Percentiles rank a stretch among this genome's conserved stretches.
phyloP scores from a whole-genome alignment of 768 basidiomycete species.

The Gymnopilus dilepis region DNA sequence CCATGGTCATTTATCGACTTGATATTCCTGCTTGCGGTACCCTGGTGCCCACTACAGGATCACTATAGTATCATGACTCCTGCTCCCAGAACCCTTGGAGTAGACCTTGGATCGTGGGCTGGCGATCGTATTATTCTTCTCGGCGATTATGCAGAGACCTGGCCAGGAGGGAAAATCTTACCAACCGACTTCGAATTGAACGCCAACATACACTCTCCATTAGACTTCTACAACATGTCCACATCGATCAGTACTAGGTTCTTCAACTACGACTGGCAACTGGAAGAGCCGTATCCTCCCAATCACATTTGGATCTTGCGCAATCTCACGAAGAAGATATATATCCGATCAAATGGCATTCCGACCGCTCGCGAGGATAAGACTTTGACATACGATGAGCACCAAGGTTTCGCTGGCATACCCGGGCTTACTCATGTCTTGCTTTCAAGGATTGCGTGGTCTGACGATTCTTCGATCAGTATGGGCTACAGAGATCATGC shows the following conservation, averaged over 20 bases:
- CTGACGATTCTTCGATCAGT: neutral
- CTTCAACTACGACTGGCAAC: neutral
- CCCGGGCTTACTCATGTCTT: slow-evolving; percentile 2
- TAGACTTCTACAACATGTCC: neutral
- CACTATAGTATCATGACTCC: neutral
- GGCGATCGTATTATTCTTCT: slow-evolving; percentile 28
- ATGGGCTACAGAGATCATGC: neutral
- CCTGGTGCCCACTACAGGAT: neutral
- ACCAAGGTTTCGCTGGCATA: neutral
- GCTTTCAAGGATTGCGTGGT: slow-evolving; percentile 7
- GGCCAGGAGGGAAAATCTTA: slow-evolving; percentile 12
- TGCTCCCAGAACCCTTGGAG: neutral
- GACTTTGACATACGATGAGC: neutral
- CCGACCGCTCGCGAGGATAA: neutral
- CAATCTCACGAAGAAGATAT: slow-evolving; percentile 9
- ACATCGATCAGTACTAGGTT: too few relatives aligned
- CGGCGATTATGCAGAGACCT: slow-evolving; percentile 20
- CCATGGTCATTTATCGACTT: neutral
- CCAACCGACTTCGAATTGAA: neutral
- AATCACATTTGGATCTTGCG: slow-evolving; percentile 12
- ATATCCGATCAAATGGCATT: slow-evolving; percentile 6
- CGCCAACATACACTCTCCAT: neutral
- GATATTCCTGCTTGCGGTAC: neutral
- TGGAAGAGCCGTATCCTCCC: neutral
- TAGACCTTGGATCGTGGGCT: slow-evolving; percentile 20